Conservation (phyloP, 1,139 yeast genomes). For the Blastobotrys illinoisensis region DNA sequence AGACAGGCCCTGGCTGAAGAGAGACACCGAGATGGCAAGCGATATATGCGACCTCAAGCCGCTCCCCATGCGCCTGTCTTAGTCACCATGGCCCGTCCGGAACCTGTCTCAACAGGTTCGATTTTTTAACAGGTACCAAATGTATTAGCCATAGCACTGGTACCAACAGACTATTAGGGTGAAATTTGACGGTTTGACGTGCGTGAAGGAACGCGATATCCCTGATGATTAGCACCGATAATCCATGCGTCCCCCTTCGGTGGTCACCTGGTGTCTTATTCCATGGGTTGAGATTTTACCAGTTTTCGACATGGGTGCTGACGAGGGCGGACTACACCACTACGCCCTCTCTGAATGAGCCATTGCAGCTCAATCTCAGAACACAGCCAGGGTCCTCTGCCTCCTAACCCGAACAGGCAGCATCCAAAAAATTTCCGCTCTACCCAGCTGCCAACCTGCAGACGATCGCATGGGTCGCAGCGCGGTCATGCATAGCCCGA, state of each 20-base stretch:
- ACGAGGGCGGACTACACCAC: too few relatives aligned
- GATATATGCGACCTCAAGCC: neutral
- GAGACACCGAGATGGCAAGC: neutral
- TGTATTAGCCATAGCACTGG: neutral
- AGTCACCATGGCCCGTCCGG: neutral
- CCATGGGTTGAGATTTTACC: neutral
- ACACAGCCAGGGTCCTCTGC: neutral
- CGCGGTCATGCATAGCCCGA: neutral
- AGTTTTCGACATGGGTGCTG: neutral
- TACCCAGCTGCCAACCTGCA: neutral
- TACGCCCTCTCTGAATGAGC: too few relatives aligned
- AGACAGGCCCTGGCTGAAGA: neutral
- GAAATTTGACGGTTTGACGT: neutral
- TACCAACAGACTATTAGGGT: neutral
- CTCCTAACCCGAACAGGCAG: neutral
- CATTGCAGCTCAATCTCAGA: neutral
- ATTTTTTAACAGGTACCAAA: neutral
- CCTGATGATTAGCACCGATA: neutral
- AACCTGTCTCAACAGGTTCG: neutral
- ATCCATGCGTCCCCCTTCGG: neutral
- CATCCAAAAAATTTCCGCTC: neutral
- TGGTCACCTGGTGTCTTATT: neutral
- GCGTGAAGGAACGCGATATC: neutral
- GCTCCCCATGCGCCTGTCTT: neutral
- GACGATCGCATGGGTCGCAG: neutral